Evolutionary conservation across 106 monocot species (phyloP).

Genomic region (Allium fistulosum): DNA sequence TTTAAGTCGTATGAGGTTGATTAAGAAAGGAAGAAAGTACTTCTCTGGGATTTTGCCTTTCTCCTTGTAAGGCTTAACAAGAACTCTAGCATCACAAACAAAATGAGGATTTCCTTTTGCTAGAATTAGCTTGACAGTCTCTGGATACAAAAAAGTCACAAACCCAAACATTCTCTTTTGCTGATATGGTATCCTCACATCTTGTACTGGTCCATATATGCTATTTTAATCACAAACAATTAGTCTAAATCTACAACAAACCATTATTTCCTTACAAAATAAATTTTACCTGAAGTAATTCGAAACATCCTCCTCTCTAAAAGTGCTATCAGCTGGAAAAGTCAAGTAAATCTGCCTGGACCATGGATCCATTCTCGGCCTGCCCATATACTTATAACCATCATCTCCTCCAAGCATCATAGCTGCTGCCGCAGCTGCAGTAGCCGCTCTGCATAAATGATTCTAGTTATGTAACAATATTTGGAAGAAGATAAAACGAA

Average conservation of each 20-base stretch:
- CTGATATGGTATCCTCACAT: slow-evolving; percentile 81
- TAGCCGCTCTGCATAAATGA: slow-evolving; percentile 14
- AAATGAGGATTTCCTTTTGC: slow-evolving; percentile 52
- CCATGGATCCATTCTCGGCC: slow-evolving; percentile 55
- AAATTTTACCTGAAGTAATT: slow-evolving; percentile 79
- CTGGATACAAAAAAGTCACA: slow-evolving; percentile 52
- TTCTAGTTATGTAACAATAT: not conserved
- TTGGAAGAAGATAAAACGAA: not conserved
- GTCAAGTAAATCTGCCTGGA: slow-evolving; percentile 90
- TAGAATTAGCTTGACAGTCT: slow-evolving; percentile 43
- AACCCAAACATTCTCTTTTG: slow-evolving; percentile 82
- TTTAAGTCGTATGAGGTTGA: not conserved
- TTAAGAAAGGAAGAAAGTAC: slow-evolving; percentile 8
- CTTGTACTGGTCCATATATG: slow-evolving; percentile 65
- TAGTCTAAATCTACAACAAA: too few species aligned
- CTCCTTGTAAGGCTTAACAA: slow-evolving; percentile 77
- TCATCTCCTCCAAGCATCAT: slow-evolving; percentile 52
- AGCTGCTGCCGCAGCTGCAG: slow-evolving; percentile 47
- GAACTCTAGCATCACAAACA: slow-evolving; percentile 60
- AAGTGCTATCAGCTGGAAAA: slow-evolving; percentile 93
- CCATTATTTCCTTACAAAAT: not conserved
- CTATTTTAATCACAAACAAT: not conserved
- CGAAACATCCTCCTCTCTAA: slow-evolving; percentile 89
- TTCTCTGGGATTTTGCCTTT: slow-evolving; percentile 46
- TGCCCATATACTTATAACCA: slow-evolving; percentile 42